A percentile compares a stretch with the other conserved stretches of the same genome.
Evolutionary conservation across 805 yeast species (phyloP).

Genomic region (Sugiyamaella qingdaonensis): DNA sequence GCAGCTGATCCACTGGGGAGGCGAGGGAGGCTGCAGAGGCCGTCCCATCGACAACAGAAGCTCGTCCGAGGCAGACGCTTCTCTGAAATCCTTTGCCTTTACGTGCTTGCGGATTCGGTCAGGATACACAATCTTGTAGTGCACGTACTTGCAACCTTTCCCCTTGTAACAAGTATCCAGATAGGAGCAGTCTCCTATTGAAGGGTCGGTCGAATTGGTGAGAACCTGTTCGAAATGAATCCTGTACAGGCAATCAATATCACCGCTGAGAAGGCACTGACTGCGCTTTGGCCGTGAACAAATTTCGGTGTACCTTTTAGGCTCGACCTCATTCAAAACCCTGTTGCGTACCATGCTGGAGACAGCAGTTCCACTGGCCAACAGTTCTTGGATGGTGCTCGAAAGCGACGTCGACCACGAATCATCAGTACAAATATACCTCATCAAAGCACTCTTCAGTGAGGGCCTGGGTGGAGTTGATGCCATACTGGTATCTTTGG

Average conservation of each 20-base stretch:
- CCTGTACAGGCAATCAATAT: constrained; percentile 22
- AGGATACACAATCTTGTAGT: constrained; percentile 44
- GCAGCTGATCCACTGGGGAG: constrained; percentile 85
- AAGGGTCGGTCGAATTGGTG: constrained; percentile 55
- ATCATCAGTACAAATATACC: not conserved
- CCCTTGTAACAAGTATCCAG: constrained; percentile 90
- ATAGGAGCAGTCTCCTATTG: constrained; percentile 87
- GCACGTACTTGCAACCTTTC: constrained; percentile 73
- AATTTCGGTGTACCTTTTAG: constrained; percentile 18
- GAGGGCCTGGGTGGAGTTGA: not conserved
- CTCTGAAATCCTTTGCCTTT: constrained; percentile 17
- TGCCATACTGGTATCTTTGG: not conserved
- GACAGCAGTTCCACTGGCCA: constrained; percentile 11
- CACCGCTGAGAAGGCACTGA: constrained; percentile 19
- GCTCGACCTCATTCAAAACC: constrained; percentile 5
- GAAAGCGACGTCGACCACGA: not conserved
- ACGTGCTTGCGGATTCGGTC: constrained; percentile 2
- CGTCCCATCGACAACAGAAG: not conserved
- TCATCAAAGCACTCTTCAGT: not conserved
- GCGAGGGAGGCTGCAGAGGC: constrained; percentile 26
- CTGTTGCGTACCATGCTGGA: constrained; percentile 12
- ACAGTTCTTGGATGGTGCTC: constrained; percentile 7
- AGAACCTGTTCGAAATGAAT: constrained; percentile 34
- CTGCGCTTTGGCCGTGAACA: constrained; percentile 17
- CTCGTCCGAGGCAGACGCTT: constrained; percentile 11